Conservation (phyloP, 495 filamentous ascomycete species). For the Penicillium cosmopolitanum region DNA sequence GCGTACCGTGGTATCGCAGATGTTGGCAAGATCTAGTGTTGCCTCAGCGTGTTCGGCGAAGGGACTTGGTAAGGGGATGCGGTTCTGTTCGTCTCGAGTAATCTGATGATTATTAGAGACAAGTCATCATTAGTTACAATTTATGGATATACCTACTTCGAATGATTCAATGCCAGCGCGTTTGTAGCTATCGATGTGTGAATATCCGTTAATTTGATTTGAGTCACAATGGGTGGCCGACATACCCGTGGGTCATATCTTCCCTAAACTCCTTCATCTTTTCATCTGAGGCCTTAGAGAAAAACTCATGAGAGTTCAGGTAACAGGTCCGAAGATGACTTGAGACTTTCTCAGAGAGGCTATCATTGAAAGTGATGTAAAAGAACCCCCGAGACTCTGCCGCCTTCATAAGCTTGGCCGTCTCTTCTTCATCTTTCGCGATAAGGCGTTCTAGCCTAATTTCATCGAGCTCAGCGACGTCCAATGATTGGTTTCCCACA, state of each 20-base stretch:
- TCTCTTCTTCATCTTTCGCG: conserved; percentile 21
- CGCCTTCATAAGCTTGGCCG: conserved; percentile 24
- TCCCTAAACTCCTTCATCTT: conserved; percentile 24
- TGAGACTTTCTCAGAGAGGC: conserved; percentile 7
- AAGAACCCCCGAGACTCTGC: conserved; percentile 25
- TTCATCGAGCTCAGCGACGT: conserved; percentile 20
- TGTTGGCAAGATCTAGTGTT: conserved; percentile 11
- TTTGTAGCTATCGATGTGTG: no score
- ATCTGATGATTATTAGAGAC: conserved; percentile 2
- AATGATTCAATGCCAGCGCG: no score
- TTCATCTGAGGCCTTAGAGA: conserved; percentile 14
- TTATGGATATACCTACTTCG: no score
- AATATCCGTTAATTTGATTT: no score
- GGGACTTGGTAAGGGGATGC: conserved; percentile 13
- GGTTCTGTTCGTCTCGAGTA: conserved; percentile 14
- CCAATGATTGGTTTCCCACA: conserved; percentile 17
- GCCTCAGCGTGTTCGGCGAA: conserved; percentile 10
- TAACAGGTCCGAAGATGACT: no score
- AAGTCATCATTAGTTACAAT: no score
- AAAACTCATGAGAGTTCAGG: conserved; percentile 8
- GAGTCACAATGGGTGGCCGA: no score
- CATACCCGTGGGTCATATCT: conserved; percentile 15
- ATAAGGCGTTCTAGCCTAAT: conserved; percentile 17
- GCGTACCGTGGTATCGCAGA: conserved; percentile 15
- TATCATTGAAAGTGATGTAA: conserved; percentile 16